Evolutionary conservation across 2,329 filamentous ascomycete genomes (phyloP).

Genomic region (Colletotrichum melonis): DNA sequence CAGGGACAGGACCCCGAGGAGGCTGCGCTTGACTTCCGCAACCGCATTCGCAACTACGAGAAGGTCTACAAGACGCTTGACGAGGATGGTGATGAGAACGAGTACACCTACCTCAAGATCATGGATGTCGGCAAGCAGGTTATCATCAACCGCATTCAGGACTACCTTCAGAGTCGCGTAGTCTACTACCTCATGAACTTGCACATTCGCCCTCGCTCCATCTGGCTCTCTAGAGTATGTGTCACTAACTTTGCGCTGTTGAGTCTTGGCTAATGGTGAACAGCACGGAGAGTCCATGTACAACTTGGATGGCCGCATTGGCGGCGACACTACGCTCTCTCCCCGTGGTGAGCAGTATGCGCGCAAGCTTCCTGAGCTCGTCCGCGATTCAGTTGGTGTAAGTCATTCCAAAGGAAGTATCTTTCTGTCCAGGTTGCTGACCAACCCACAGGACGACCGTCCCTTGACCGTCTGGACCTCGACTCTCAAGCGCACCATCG

Average conservation of each 20-base stretch:
- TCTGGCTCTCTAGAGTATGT: slow-evolving; percentile 92
- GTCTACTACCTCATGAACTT: slow-evolving; percentile 99
- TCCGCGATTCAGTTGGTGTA: slow-evolving; percentile 88
- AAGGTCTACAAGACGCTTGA: slow-evolving; percentile 96
- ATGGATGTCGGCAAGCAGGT: slow-evolving; percentile 96
- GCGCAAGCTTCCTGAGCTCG: slow-evolving; percentile 82
- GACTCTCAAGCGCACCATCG: slow-evolving; percentile 83
- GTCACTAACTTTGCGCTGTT: neutral
- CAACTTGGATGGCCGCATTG: slow-evolving; percentile 91
- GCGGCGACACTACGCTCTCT: slow-evolving; percentile 90
- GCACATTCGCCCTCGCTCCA: slow-evolving; percentile 94
- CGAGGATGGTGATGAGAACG: slow-evolving; percentile 79
- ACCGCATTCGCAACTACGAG: slow-evolving; percentile 96
- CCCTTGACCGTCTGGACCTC: slow-evolving; percentile 73
- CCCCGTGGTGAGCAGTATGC: slow-evolving; percentile 90
- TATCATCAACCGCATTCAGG: slow-evolving; percentile 97
- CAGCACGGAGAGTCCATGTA: slow-evolving; percentile 95
- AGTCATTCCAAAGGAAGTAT: slow-evolving; percentile 43
- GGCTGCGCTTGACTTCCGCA: slow-evolving; percentile 90
- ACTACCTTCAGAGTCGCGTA: slow-evolving; percentile 95
- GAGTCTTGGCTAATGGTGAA: neutral
- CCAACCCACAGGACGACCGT: slow-evolving; percentile 63
- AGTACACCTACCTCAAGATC: slow-evolving; percentile 95
- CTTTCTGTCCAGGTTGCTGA: neutral
- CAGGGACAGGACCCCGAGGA: slow-evolving; percentile 91